Evolutionary conservation across 345 rosid species (phyloP), one percentile per base, ranked within the genome.

Genomic region (Boechera stricta): DNA sequence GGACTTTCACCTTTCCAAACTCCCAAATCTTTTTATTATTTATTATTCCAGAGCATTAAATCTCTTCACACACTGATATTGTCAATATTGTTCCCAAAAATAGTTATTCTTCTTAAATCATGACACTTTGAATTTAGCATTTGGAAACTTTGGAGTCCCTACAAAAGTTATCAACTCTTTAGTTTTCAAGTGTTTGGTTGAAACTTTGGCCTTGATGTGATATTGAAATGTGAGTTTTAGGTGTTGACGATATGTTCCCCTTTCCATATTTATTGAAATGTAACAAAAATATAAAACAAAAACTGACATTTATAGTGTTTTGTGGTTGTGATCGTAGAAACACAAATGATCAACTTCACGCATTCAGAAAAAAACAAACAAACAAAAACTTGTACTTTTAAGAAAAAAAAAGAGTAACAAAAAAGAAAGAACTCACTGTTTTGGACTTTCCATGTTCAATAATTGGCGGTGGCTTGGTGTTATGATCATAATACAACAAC

Each of bases 1-100:
- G 77, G 69, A 59, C 73, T 72, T 41, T 59, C 67, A 77, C 41
- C 66, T 48, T 77, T 63, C 32, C 80, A 53, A 63, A 63, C 59
- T 55, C 76, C 66, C 59, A 55, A 70, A 70, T 47, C 61, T 63
- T 77, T 36, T 76, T 62, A 7, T 74, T 74, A 10, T 0, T 39
- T 2, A 7, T 39, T 39, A 12, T 45, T 48, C 51, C 0, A 47
- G 26, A 53, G 64, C 71, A 62, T 69, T 69, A 47, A 35, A 15
- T 55, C 5, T 59, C 15, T 47, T 58, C 39, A 56, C 44, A 41
- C 13, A 10, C 13, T 41, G 44, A 41, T 41, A 41, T 41, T 41
- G 44, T 41, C 44, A 41, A 35, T 35, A 6, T 6, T 35, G 2
- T 35, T 35, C 38, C 8, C 38, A 35, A 5, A 52, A 6, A 16